Evolutionary conservation across 1,139 yeast species (phyloP), one percentile per base, ranked within the genome.

Genomic region (Yamadazyma jaroonii): DNA sequence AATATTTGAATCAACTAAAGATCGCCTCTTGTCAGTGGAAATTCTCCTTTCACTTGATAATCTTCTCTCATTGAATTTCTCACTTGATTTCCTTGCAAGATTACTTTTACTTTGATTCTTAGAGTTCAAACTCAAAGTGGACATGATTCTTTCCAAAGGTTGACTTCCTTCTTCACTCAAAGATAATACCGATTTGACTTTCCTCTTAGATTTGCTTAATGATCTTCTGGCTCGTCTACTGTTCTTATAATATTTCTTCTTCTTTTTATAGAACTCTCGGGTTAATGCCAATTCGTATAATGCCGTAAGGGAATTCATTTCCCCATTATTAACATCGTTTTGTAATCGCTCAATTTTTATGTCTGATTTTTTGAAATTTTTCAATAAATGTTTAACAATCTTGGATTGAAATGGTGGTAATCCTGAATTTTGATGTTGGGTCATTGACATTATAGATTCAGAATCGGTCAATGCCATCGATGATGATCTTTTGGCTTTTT

Each of bases 221-320:
- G 69, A 65, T 39, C 61, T 65, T 41, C 60, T 63, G 9, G 73
- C 71, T 42, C 76, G 59, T 48, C 72, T 67, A 50, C 64, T 68
- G 29, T 64, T 64, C 20, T 53, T 55, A 36, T 60, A 46, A 37
- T 66, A 61, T 29, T 54, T 54, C 37, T 53, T 53, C 46, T 63
- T 66, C 54, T 68, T 70, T 39, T 60, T 61, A 13, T 57, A 46
- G 36, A 62, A 64, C 46, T 84, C 94, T 36, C 74, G 71, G 28
- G 87, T 90, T 13, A 87, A 62, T 10, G 84, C 62, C 10, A 92
- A 65, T 32, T 82, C 84, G 84, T 95, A 92, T 43, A 86, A 71
- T 0, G 96, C 97, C n/a, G 90, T 81, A 17, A 87, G 62, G 0
- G 89, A 70, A 55, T 87, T 95, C 62, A 89, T 81, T 40, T 81